Conservation (phyloP, 75 land plant species). For the Picea sitchensis region DNA sequence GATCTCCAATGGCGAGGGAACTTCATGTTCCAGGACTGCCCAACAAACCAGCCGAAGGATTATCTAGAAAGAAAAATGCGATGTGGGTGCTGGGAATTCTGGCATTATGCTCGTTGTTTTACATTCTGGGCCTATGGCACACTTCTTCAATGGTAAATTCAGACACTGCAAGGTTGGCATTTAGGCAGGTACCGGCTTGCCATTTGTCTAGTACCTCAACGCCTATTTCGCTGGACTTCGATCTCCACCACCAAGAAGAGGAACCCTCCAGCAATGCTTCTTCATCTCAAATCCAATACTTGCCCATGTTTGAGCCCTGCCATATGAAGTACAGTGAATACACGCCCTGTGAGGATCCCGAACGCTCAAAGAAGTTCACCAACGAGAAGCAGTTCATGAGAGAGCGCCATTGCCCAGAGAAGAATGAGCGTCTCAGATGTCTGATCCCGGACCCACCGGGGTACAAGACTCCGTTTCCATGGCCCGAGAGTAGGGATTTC, state of each 20-base stretch:
- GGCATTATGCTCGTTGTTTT: constrained; percentile 47
- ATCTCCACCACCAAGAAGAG: constrained; percentile 22
- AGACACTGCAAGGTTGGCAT: neutral
- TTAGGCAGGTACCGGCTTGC: neutral
- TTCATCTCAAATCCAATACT: neutral
- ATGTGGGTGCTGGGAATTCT: constrained; percentile 21
- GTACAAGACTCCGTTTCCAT: constrained; percentile 63
- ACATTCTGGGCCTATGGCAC: constrained; percentile 52
- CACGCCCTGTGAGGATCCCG: constrained; percentile 70
- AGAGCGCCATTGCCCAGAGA: constrained; percentile 78
- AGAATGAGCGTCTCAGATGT: constrained; percentile 58
- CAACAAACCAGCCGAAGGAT: neutral
- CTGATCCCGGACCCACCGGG: constrained; percentile 70
- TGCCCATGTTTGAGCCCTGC: constrained; percentile 36
- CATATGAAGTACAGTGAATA: constrained; percentile 60
- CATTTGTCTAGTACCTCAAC: neutral
- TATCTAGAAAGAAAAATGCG: neutral
- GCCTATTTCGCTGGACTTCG: constrained; percentile 21
- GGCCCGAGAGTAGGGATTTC: constrained; percentile 76
- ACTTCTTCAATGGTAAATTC: neutral
- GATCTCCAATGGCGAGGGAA: neutral
- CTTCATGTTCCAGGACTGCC: neutral
- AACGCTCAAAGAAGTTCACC: constrained; percentile 40
- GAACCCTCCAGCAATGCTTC: neutral
- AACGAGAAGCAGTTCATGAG: constrained; percentile 51